Percentiles rank a stretch among this genome's conserved stretches.
Conservation (phyloP, 1,139 yeast species). For the Debaryomyces fabryi region DNA sequence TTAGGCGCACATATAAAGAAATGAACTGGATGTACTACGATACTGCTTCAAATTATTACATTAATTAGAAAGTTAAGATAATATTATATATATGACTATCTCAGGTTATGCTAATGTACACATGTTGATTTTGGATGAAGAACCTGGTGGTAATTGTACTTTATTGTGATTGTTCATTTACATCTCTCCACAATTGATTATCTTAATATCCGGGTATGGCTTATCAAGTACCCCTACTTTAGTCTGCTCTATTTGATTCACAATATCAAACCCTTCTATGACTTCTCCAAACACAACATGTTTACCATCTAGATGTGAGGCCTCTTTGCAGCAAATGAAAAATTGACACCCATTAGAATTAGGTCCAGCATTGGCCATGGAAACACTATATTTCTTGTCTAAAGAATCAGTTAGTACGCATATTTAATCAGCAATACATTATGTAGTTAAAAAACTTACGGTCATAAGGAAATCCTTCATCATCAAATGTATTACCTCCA, state of each 20-base stretch:
- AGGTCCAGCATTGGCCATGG: conserved; percentile 41
- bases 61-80: not conserved
- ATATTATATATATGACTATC: not conserved
- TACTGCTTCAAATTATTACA: not conserved
- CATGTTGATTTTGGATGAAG: not conserved
- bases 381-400: conserved; percentile 27
- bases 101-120: not conserved
- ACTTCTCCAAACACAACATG: conserved; percentile 62
- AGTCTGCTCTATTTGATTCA: conserved; percentile 34
- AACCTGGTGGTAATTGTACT: no score
- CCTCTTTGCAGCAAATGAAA: conserved; percentile 31
- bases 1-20: not conserved
- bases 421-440: not conserved
- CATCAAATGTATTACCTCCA: conserved; percentile 33
- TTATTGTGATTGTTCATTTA: conserved; percentile 11
- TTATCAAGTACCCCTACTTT: conserved; percentile 26
- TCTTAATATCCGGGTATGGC: conserved; percentile 25
- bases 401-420: conserved; percentile 8
- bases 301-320: conserved; percentile 48
- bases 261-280: conserved; percentile 38
- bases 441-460: conserved; percentile 17
- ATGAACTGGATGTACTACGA: not conserved
- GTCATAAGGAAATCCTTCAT: conserved; percentile 35
- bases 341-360: conserved; percentile 40
- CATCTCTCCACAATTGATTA: conserved; percentile 41